Conservation (phyloP, 2,329 filamentous ascomycete genomes). For the Pyrenochaeta sp. region DNA sequence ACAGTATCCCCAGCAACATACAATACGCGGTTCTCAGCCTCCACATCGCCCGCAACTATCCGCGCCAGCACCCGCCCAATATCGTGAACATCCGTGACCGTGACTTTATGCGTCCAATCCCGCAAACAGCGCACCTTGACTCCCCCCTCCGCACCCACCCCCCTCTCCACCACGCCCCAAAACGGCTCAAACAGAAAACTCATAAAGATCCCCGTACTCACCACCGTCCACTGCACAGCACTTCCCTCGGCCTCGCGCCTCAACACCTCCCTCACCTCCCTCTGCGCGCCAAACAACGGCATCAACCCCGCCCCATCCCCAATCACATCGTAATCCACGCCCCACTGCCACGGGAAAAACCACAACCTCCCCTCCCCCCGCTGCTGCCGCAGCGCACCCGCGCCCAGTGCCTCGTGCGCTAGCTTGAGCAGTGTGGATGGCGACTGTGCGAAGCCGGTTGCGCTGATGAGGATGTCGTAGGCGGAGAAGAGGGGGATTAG, state of each 20-base stretch:
- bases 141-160: constrained; percentile 2
- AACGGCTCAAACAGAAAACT: constrained; percentile 70
- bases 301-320: constrained; percentile 64
- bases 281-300: constrained; percentile 73
- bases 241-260: constrained; percentile 25
- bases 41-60: constrained; percentile 51
- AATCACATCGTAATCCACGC: constrained; percentile 73
- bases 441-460: constrained; percentile 66
- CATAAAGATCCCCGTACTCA: constrained; percentile 75
- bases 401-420: constrained; percentile 61
- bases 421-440: constrained; percentile 66
- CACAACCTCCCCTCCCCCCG: constrained; percentile 16
- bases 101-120: constrained; percentile 68
- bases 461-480: constrained; percentile 66
- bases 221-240: constrained; percentile 66
- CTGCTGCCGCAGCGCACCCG: constrained; percentile 50
- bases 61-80: constrained; percentile 69
- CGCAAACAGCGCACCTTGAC: constrained; percentile 63
- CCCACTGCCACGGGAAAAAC: constrained; percentile 78
- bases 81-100: constrained; percentile 68
- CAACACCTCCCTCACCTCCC: constrained; percentile 48
- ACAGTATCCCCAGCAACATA: constrained; percentile 70
- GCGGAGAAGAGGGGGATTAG: constrained; percentile 46
- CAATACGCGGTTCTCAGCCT: constrained; percentile 54
- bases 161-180: constrained; percentile 68